phyloP scores from a whole-genome alignment of 495 filamentous ascomycete genomes.

The Niebla homalea region DNA sequence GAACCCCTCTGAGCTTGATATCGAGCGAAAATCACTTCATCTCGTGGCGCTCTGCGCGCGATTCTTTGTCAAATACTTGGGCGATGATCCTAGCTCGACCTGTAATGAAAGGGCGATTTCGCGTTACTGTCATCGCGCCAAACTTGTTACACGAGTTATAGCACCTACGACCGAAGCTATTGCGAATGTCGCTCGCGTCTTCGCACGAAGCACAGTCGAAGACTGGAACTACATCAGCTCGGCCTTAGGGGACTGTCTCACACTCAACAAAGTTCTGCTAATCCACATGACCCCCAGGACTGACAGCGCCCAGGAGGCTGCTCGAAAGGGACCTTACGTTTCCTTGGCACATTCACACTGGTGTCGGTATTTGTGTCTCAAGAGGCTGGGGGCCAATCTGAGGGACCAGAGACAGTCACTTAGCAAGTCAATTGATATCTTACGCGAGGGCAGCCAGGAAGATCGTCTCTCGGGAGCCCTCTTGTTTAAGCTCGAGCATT shows the following conservation, averaged over 20 bases:
- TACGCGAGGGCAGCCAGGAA: constrained; percentile 25
- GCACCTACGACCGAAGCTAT: constrained; percentile 43
- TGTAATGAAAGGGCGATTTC: constrained; percentile 34
- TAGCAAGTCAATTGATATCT: constrained; percentile 33
- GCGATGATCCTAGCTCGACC: constrained; percentile 30
- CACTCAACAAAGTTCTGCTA: neutral
- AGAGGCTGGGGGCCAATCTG: constrained; percentile 26
- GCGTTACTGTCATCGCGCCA: constrained; percentile 42
- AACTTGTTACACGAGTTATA: constrained; percentile 31
- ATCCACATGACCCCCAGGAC: too few relatives aligned
- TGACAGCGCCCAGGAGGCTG: too few relatives aligned
- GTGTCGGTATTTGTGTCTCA: constrained; percentile 42
- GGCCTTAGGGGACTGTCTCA: constrained; percentile 28
- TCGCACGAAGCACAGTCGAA: constrained; percentile 13
- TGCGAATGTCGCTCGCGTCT: constrained; percentile 33
- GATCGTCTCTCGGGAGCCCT: constrained; percentile 37
- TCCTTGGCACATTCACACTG: constrained; percentile 73
- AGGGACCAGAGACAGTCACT: constrained; percentile 31
- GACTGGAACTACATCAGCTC: constrained; percentile 2
- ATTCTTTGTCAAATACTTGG: constrained; percentile 35
- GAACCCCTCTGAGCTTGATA: too few relatives aligned
- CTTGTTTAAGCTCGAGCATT: constrained; percentile 41
- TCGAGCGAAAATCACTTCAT: neutral
- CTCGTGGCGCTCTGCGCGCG: constrained; percentile 6
- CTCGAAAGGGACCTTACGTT: constrained; percentile 20